Evolutionary conservation across 1,139 yeast species (phyloP), one percentile per base, ranked within the genome.

Genomic region (Spencermartinsiella ligniputridi): DNA sequence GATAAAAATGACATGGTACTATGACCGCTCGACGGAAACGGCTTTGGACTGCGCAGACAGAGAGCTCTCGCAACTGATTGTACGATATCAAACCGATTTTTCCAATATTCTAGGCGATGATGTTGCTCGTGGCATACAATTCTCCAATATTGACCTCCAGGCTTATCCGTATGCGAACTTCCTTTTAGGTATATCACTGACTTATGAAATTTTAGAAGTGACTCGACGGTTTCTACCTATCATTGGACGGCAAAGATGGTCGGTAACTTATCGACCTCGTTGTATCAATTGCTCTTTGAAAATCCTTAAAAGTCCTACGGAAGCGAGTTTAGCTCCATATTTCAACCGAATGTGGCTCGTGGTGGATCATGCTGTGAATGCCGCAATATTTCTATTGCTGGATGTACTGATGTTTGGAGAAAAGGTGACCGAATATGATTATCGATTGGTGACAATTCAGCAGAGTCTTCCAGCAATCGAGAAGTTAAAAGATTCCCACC

Each of bases 261-360:
- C 17, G 9, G 29, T 11, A 16, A 13, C 24, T 8, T 27, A 13
- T n/a, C 16, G 40, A n/a, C 24, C 18, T 13, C 34, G 35, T 15
- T 15, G 34, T 15, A 27, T 29, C 8, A 24, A 25, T 13, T 13
- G 15, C 35, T 25, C 40, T 5, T 11, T 38, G 13, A 38, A 29
- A 15, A 19, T 38, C 12, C 35, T 38, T 4, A 15, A 18, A 13
- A 30, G 19, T 4, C 15, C 29, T 5, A 13, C 8, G 6, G 16
- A 19, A 6, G 29, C 12, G 15, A 24, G 27, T 9, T 6, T 11
- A n/a, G 35, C 40, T 3, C 12, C 24, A 4, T 19, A 38, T 19
- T 38, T 27, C 17, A 38, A 15, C 22, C 33, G 40, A 13, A 38
- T 38, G 40, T 38, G 40, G 40, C 29, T 38, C 19, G 20, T 38